Evolutionary conservation across 2,329 filamentous ascomycete species (phyloP), one percentile per base, ranked within the genome.

Genomic region (Eutypa lata): DNA sequence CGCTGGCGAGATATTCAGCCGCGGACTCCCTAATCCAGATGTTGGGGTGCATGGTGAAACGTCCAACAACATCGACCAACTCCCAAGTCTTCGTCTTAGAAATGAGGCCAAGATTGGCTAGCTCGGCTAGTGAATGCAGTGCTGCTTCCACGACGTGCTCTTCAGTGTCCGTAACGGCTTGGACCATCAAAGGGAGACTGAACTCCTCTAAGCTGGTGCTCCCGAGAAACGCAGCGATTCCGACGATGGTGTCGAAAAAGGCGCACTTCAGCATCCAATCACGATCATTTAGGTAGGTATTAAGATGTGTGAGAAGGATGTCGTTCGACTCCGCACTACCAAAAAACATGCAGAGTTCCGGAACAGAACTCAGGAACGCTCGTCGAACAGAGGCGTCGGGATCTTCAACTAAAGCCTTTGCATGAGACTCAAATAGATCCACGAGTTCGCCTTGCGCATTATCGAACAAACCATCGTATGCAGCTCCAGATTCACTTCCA

Each of bases 221-320:
- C 26, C 94, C 94, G 33, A 97, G 83, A 61, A 96, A 96, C 1
- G 90, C 84, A 3, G 92, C 90, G 58, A 99, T 92, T 3, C 92
- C 93, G 16, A 97, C 90, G 24, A 97, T 91, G 0, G 91, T 90
- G 65, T 96, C 92, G 64, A 99, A 97, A 67, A 97, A 97, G 2
- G 93, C 91, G 63, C 91, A 97, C 69, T 96, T 97, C 31, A 99
- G 75, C 68, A 91, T 91, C 94, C 94, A 99, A 68, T 99, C 92
- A 42, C 88, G 85, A 63, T 97, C 94, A 61, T 99, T 99, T 8
- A 99, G 75, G 64, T 99, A 99, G 0, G 94, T 99, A 66, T 97
- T 97, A 26, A 99, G 77, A 72, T 99, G 94, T 31, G 91, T 96
- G 21, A 99, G 76, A 16, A 99, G 86, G n/a, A 99, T 90, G 66